These are phyloP conservation scores for Luffa acutangula DNA, from an alignment of 306 rosid species.

Conservation along the genomic window DNA sequence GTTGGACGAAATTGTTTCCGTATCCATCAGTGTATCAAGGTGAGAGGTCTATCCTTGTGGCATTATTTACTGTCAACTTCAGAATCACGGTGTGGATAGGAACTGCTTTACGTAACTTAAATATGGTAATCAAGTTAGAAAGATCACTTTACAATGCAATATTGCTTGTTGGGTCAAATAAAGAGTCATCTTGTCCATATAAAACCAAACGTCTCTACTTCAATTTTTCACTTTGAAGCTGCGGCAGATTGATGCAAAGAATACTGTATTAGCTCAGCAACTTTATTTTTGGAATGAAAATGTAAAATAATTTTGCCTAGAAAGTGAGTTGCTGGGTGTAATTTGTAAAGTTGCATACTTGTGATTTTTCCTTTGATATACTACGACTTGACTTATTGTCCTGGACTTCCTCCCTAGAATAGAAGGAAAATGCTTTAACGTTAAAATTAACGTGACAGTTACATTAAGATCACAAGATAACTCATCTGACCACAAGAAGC, in stretches of 20 bases:
- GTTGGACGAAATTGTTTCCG: conserved; percentile 98
- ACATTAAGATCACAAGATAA: neutral
- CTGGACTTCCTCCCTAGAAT: neutral
- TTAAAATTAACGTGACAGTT: neutral
- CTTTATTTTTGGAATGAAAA: neutral
- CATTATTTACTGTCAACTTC: neutral
- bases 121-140: neutral
- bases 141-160: neutral
- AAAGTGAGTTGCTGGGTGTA: neutral
- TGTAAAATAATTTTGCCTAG: neutral
- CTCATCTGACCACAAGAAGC: neutral
- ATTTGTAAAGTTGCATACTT: neutral
- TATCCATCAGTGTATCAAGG: conserved; percentile 97
- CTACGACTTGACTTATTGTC: neutral
- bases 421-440: neutral
- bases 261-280: neutral
- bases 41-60: conserved; percentile 15
- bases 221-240: neutral
- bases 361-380: neutral
- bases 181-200: neutral
- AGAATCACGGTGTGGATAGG: neutral
- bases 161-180: neutral
- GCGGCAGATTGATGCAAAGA: neutral
- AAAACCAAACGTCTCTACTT: neutral
- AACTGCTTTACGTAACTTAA: neutral